Conservation (phyloP, 805 yeast species). For the Teunomyces kruisii region DNA sequence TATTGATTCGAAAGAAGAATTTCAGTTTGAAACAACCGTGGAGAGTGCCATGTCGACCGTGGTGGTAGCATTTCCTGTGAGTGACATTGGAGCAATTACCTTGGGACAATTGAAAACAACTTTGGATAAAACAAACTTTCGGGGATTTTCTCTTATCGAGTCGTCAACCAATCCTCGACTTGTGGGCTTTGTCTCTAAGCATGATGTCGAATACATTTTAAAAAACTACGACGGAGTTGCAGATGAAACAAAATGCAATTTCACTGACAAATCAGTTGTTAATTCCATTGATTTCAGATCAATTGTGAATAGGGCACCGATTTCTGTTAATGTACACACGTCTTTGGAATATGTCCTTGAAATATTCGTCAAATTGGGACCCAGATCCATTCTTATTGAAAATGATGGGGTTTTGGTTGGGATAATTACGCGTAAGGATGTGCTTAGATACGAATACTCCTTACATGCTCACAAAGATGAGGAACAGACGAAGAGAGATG, state of each 20-base stretch:
- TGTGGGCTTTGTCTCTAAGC: slow-evolving; percentile 46
- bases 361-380: slow-evolving; percentile 77
- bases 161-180: slow-evolving; percentile 37
- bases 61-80: slow-evolving; percentile 37
- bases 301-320: slow-evolving; percentile 55
- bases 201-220: slow-evolving; percentile 36
- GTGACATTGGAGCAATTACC: slow-evolving; percentile 25
- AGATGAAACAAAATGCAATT: slow-evolving; percentile 17
- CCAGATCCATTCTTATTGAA: slow-evolving; percentile 68
- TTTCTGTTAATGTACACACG: slow-evolving; percentile 53
- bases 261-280: slow-evolving; percentile 7
- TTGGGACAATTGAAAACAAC: slow-evolving; percentile 33
- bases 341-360: slow-evolving; percentile 63
- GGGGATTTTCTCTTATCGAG: slow-evolving; percentile 56
- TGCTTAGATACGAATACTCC: slow-evolving; percentile 59
- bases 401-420: slow-evolving; percentile 66
- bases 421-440: slow-evolving; percentile 80
- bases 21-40: slow-evolving; percentile 43
- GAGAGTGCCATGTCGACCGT: slow-evolving; percentile 64
- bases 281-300: slow-evolving; percentile 22
- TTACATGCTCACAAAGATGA: slow-evolving; percentile 18
- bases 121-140: slow-evolving; percentile 32
- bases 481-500: slow-evolving; percentile 13
- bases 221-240: slow-evolving; percentile 17
- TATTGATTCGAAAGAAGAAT: slow-evolving; percentile 70